phyloP scores from a whole-genome alignment of 106 monocot genomes.

The Gastrodia elata region DNA sequence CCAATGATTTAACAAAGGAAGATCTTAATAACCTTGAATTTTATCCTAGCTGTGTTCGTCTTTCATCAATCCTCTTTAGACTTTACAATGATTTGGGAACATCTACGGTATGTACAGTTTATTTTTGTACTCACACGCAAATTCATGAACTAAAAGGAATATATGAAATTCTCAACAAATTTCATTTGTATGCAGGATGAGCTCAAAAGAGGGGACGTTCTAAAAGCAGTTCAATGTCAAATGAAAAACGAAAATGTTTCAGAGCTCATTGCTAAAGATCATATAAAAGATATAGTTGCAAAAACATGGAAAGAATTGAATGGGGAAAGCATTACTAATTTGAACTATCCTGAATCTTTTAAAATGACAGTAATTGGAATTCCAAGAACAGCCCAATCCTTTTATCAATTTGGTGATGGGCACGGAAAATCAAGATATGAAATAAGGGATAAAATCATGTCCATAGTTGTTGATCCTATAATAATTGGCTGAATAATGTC shows the following conservation, averaged over 20 bases:
- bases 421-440: neutral
- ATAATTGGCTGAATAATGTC: no score
- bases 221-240: conserved; percentile 20
- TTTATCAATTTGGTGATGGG: conserved; percentile 14
- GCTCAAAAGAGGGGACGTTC: conserved; percentile 8
- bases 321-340: neutral
- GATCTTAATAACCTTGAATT: neutral
- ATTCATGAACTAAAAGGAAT: no score
- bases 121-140: neutral
- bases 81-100: conserved; percentile 16
- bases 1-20: neutral
- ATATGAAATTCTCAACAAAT: no score
- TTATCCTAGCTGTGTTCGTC: neutral
- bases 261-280: conserved; percentile 5
- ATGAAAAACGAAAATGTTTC: conserved; percentile 19
- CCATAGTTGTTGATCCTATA: conserved; percentile 3
- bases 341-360: neutral
- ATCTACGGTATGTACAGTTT: neutral
- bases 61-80: neutral
- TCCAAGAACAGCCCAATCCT: neutral
- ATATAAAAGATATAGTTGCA: conserved; percentile 5
- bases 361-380: neutral
- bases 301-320: conserved; percentile 6
- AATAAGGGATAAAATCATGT: neutral
- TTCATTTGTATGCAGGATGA: conserved; percentile 7